Evolutionary conservation across 345 rosid genomes (phyloP).

Genomic region (Eucalyptus erythrocorys): DNA sequence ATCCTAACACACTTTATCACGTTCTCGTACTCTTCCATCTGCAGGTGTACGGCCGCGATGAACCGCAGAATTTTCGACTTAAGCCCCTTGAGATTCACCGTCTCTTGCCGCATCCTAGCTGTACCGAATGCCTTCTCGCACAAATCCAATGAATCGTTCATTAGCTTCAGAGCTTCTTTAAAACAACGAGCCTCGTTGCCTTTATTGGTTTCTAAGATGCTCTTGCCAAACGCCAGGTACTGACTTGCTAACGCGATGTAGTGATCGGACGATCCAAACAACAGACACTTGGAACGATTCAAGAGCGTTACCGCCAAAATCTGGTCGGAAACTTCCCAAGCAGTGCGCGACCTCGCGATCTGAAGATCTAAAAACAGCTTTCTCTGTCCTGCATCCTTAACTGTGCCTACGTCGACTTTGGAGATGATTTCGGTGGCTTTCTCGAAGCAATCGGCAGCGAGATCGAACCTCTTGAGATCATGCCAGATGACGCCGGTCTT

Average conservation of each 20-base stretch:
- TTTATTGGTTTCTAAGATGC: slow-evolving; percentile 24
- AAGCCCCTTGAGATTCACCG: slow-evolving; percentile 39
- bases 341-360: slow-evolving; percentile 74
- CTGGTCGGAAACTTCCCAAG: slow-evolving; percentile 67
- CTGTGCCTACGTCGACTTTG: slow-evolving; percentile 27
- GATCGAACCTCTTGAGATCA: slow-evolving; percentile 46
- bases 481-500: slow-evolving; percentile 72
- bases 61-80: slow-evolving; percentile 67
- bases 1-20: slow-evolving; percentile 86
- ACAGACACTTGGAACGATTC: slow-evolving; percentile 47
- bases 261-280: slow-evolving; percentile 65
- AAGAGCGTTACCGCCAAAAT: slow-evolving; percentile 75
- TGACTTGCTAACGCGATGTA: slow-evolving; percentile 56
- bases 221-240: slow-evolving; percentile 54
- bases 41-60: slow-evolving; percentile 83
- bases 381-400: slow-evolving; percentile 55
- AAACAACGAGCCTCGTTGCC: slow-evolving; percentile 23
- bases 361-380: slow-evolving; percentile 66
- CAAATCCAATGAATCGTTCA: slow-evolving; percentile 73
- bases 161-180: slow-evolving; percentile 62
- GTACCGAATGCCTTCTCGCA: slow-evolving; percentile 65
- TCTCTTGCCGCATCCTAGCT: slow-evolving; percentile 48
- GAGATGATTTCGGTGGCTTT: slow-evolving; percentile 70
- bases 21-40: slow-evolving; percentile 74
- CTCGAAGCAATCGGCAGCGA: slow-evolving; percentile 82